Evolutionary conservation across 306 rosid genomes (phyloP), one percentile per base, ranked within the genome.

Genomic region (Lagenaria siceraria): DNA sequence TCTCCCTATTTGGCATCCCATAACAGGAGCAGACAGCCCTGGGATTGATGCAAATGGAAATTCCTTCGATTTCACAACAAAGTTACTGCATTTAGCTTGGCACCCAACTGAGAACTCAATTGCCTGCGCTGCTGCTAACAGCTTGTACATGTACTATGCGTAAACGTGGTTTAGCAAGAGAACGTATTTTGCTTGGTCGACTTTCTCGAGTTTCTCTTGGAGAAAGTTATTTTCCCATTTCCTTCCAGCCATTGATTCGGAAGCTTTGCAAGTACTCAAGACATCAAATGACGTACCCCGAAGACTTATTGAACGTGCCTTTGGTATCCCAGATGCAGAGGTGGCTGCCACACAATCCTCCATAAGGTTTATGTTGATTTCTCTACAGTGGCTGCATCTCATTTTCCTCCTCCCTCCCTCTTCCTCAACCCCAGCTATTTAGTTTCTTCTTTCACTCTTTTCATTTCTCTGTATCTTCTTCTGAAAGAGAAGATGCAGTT

Each of bases 121-220:
- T 18, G 94, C 94, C 53, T 89, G 94, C 74, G 94, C 94, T 78
- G 91, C 94, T 78, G 84, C 90, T 69, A 89, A 89, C 79, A 89
- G 91, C 87, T 85, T 89, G 71, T 87, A 86, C 82, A 83, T 87
- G 90, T 89, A 89, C 75, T 86, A 87, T 61, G 94, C 94, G 22
- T 89, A 83, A 78, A 80, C 56, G n/a, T 56, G 78, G 85, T 65
- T 42, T 6, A 77, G 84, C 78, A 69, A 33, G 83, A 59, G 40
- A 33, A 25, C 63, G 33, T 21, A 74, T 49, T 46, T 72, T 72
- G 77, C 43, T 51, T 7, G 38, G 55, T 55, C 43, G 55, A 76
- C 70, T 59, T 52, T 75, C 63, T 24, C 49, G 31, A 54, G 77
- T 77, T 42, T 29, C 63, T 78, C 63, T 66, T 21, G 54, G 65